Percentiles rank a stretch among this genome's conserved stretches.
Evolutionary conservation across 371 early-diverging fungal genomes (phyloP).

Genomic region (Rhizopus stolonifer): DNA sequence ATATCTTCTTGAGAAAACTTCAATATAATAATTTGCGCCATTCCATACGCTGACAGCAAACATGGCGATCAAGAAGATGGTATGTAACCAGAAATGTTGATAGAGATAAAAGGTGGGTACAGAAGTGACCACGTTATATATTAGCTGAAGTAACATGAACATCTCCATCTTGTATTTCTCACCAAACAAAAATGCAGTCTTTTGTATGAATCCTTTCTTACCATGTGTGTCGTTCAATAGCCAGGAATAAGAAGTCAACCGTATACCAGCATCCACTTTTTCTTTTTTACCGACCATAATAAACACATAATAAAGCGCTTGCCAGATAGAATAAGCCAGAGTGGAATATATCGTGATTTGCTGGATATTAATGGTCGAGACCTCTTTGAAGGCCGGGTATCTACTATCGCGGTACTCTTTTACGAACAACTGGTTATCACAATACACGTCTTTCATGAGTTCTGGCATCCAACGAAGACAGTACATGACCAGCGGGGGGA

Average conservation of each 20-base stretch:
- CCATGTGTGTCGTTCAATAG: conserved; percentile 57
- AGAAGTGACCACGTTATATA: conserved; percentile 56
- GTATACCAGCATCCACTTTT: conserved; percentile 63
- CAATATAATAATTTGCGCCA: conserved; percentile 74
- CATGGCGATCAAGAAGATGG: conserved; percentile 54
- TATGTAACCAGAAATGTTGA: conserved; percentile 55
- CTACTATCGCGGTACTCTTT: conserved; percentile 31
- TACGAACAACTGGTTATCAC: conserved; percentile 20
- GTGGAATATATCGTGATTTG: conserved; percentile 50
- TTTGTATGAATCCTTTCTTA: conserved; percentile 47
- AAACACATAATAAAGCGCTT: conserved; percentile 63
- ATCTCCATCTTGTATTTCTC: conserved; percentile 56
- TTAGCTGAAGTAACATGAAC: conserved; percentile 67
- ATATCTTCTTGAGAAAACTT: conserved; percentile 67
- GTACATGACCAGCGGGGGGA: conserved; percentile 64
- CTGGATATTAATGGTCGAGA: conserved; percentile 30
- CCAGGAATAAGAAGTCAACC: conserved; percentile 70
- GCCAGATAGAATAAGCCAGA: conserved; percentile 67
- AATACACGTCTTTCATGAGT: conserved; percentile 23
- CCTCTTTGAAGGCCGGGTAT: conserved; percentile 42
- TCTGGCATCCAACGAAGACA: conserved; percentile 64
- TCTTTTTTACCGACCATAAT: conserved; percentile 60
- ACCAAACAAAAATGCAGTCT: conserved; percentile 51
- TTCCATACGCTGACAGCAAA: conserved; percentile 68
- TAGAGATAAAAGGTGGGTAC: conserved; percentile 47